Evolutionary conservation across 2,329 filamentous ascomycete genomes (phyloP), one percentile per base, ranked within the genome.

Genomic region (Nannizzia gypsea): DNA sequence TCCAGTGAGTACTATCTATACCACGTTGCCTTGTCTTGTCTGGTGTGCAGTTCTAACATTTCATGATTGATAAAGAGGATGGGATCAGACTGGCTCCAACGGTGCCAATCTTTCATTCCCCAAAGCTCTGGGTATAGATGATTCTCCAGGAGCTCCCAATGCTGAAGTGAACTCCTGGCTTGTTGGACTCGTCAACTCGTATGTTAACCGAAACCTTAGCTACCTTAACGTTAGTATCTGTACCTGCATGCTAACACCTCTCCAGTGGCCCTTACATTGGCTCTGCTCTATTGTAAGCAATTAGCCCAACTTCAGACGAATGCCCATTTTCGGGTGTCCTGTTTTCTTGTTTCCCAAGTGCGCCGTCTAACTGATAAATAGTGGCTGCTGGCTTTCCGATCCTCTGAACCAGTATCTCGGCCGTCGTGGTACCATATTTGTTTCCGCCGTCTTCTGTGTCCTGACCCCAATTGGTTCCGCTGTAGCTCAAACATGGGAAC

Each of bases 401-500:
- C 83, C 83, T 0, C 65, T 83, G 11, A 87, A 87, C 66, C 72
- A 80, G 44, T 72, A 72, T 9, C 65, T 83, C 28, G 84, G 83
- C 40, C 82, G 84, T 42, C 80, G 83, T 57, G 82, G 83, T 9
- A 80, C 82, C 52, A 87, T 87, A 62, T 87, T 86, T 67, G 69
- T 85, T 52, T 79, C 80, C 5, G 82, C 81, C 11, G 72, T 85
- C 64, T 84, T 87, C 68, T 86, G 81, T 67, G 74, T 89, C 31
- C 79, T 87, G 68, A 78, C 86, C 1, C 83, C 86, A 1, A 82
- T 90, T 63, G 86, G 84, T n/a, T 83, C 81, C 58, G 87, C 79
- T 0, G 66, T 82, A 15, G 77, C 78, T 6, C 82, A 85, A 63
- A 81, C 71, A 38, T 88, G 83, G 82, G 71, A 70, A 6, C 76